Evolutionary conservation across 768 basidiomycete genomes (phyloP).

Genomic region (Tylopilus vinaceipallidus): DNA sequence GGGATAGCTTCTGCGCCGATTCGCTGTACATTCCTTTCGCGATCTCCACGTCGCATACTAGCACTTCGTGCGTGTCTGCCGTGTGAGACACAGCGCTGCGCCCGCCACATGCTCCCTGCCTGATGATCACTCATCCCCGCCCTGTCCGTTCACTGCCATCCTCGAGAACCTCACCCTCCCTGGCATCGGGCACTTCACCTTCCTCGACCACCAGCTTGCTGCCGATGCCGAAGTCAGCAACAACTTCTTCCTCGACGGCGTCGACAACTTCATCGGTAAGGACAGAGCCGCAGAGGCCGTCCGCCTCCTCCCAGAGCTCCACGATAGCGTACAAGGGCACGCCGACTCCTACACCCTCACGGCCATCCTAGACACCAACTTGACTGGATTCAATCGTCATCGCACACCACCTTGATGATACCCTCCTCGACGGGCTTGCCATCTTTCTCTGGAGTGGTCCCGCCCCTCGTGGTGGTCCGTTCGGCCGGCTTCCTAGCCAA

Average conservation of each 20-base stretch:
- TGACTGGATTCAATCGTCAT: conserved; percentile 73
- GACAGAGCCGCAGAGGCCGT: conserved; percentile 79
- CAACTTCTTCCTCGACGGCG: conserved; percentile 81
- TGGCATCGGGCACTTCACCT: conserved; percentile 93
- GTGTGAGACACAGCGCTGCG: no score
- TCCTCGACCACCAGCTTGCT: conserved; percentile 67
- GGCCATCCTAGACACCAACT: conserved; percentile 55
- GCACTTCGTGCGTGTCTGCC: no score
- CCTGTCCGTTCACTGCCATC: no score
- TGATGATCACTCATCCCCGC: no score
- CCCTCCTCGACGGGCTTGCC: conserved; percentile 56
- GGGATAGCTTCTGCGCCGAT: no score
- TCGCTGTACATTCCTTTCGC: no score
- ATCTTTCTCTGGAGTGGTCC: conserved; percentile 64
- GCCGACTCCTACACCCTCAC: conserved; percentile 58
- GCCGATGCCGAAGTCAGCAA: conserved; percentile 82
- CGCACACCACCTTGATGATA: conserved; percentile 71
- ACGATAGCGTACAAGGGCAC: conserved; percentile 76
- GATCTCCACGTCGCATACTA: no score
- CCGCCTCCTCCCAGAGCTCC: conserved; percentile 76
- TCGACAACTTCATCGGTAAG: conserved; percentile 74
- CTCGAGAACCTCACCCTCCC: conserved; percentile 85
- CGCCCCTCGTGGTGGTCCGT: conserved; percentile 73
- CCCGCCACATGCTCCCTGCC: no score
- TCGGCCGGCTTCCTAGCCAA: conserved; percentile 92